Evolutionary conservation across 805 yeast genomes (phyloP).

Genomic region (Saturnispora kantuleensis): DNA sequence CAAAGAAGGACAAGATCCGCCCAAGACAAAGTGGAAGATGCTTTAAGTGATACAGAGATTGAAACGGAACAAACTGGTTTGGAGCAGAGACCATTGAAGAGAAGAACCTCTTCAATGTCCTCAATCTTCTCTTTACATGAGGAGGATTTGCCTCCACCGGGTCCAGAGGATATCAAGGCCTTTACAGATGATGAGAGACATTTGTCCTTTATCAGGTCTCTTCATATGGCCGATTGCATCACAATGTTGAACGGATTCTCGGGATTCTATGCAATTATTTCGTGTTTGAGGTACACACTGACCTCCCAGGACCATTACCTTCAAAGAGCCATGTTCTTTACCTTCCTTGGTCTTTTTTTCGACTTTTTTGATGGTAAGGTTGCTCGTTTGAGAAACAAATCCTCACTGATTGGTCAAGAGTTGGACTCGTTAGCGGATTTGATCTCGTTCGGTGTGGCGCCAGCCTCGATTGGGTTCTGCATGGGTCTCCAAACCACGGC

Average conservation of each 20-base stretch:
- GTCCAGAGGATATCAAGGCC: conserved; percentile 63
- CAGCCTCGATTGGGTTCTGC: conserved; percentile 85
- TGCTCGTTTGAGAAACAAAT: conserved; percentile 86
- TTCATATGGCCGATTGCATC: conserved; percentile 94
- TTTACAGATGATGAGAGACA: conserved; percentile 80
- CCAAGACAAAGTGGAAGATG: conserved; percentile 8
- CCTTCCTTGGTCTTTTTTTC: conserved; percentile 84
- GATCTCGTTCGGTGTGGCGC: conserved; percentile 90
- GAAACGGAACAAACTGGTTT: conserved; percentile 7
- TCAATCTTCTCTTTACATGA: conserved; percentile 41
- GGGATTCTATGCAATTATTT: conserved; percentile 83
- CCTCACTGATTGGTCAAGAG: conserved; percentile 94
- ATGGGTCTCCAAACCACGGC: conserved; percentile 80
- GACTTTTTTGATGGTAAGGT: conserved; percentile 97
- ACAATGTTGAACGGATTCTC: conserved; percentile 90
- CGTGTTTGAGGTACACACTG: conserved; percentile 71
- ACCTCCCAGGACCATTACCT: conserved; percentile 62
- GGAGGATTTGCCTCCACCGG: conserved; percentile 68
- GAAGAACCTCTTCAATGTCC: conserved; percentile 26
- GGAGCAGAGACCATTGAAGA: conserved; percentile 16
- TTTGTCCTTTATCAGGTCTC: conserved; percentile 72
- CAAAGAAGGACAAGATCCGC: conserved; percentile 1
- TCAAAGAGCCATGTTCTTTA: conserved; percentile 81
- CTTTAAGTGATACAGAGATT: conserved; percentile 20
- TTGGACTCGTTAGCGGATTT: conserved; percentile 94